phyloP scores from a whole-genome alignment of 768 basidiomycete genomes.

The Mycena chlorophos region DNA sequence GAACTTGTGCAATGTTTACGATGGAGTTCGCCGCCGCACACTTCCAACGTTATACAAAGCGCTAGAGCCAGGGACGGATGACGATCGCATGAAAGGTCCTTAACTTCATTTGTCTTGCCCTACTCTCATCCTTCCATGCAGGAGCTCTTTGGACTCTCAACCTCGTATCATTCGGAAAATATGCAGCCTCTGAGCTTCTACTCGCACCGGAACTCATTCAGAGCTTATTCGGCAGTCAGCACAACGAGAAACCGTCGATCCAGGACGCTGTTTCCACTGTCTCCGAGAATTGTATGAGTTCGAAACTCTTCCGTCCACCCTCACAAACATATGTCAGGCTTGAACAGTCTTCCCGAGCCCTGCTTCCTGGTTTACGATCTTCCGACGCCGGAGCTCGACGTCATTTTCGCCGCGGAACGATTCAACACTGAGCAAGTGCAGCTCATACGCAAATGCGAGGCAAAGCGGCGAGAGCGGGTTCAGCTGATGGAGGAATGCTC shows the following conservation, averaged over 20 bases:
- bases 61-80: conserved; percentile 69
- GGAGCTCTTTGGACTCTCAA: conserved; percentile 79
- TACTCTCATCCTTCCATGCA: not conserved
- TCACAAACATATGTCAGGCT: conserved; percentile 38
- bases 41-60: conserved; percentile 59
- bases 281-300: conserved; percentile 55
- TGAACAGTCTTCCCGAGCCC: conserved; percentile 63
- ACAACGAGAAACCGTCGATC: conserved; percentile 86
- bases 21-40: conserved; percentile 65
- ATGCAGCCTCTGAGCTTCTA: conserved; percentile 63
- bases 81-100: conserved; percentile 84
- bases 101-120: not conserved
- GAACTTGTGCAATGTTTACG: conserved; percentile 57
- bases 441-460: conserved; percentile 21
- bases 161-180: conserved; percentile 60
- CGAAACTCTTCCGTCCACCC: conserved; percentile 5
- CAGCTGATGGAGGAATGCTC: conserved; percentile 42
- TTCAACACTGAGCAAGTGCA: conserved; percentile 32
- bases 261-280: conserved; percentile 69
- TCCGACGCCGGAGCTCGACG: conserved; percentile 42
- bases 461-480: conserved; percentile 47
- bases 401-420: conserved; percentile 38
- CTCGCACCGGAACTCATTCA: conserved; percentile 58
- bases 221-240: conserved; percentile 69
- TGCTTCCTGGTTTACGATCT: conserved; percentile 56